These are phyloP conservation scores for Candida dubliniensis DNA, from an alignment of 1,139 yeast species.

Conservation along the genomic window DNA sequence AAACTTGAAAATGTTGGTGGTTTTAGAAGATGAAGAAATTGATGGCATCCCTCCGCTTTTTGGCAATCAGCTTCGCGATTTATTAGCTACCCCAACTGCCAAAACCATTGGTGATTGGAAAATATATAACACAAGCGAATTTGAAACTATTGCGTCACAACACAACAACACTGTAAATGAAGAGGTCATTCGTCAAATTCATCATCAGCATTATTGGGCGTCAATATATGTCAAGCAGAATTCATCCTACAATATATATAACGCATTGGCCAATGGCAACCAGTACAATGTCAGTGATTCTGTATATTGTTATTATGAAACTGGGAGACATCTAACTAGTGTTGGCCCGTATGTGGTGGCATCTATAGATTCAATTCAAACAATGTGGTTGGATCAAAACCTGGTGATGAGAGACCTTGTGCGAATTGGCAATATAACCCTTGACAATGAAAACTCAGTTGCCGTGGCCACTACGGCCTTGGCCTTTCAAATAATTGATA, in stretches of 20 bases:
- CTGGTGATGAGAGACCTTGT: conserved; percentile 4
- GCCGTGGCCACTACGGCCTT: conserved; percentile 6
- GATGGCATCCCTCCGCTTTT: conserved; percentile 20
- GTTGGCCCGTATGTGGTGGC: conserved; percentile 7
- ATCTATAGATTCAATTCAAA: conserved; percentile 16
- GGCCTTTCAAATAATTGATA: conserved; percentile 8
- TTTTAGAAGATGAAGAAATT: conserved; percentile 26
- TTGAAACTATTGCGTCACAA: conserved; percentile 30
- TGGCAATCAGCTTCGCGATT: conserved; percentile 18
- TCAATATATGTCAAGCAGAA: conserved; percentile 40
- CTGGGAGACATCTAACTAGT: conserved; percentile 36
- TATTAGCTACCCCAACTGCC: conserved; percentile 22
- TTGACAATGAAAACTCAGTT: conserved; percentile 6
- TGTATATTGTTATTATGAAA: conserved; percentile 31
- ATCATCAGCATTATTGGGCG: conserved; percentile 47
- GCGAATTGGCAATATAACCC: conserved; percentile 5
- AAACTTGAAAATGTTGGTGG: conserved; percentile 25
- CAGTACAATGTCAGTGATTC: conserved; percentile 28
- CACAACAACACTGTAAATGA: conserved; percentile 31
- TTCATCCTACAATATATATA: conserved; percentile 30
- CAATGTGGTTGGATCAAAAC: conserved; percentile 17
- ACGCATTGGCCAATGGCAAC: conserved; percentile 27
- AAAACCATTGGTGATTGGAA: conserved; percentile 44
- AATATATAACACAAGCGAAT: conserved; percentile 27
- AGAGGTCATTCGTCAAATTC: conserved; percentile 36